Percentiles rank a stretch among this genome's conserved stretches.
Evolutionary conservation across 352 stramenopile species (phyloP).

Genomic region (Bremia lactucae): DNA sequence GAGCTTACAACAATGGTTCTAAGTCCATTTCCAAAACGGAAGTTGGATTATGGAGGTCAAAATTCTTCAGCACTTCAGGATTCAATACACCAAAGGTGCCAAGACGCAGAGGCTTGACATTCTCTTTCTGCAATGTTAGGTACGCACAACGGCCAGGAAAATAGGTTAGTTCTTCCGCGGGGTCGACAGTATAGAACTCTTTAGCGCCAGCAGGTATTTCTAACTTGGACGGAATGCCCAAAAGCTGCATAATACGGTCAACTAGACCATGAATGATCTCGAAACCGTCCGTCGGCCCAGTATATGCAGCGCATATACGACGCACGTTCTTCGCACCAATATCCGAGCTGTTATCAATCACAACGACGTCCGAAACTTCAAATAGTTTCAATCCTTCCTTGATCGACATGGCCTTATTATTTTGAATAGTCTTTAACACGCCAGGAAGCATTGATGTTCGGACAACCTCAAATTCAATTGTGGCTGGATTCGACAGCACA

Average conservation of each 20-base stretch:
- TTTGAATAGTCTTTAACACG: conserved; percentile 97
- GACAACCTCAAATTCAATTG: conserved; percentile 98
- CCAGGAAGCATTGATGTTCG: conserved; percentile 97
- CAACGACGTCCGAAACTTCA: conserved; percentile 98
- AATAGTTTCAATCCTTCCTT: conserved; percentile 98
- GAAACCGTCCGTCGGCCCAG: conserved; percentile 94
- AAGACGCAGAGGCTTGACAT: conserved; percentile 62
- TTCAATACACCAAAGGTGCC: conserved; percentile 98
- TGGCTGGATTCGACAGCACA: conserved; percentile 96
- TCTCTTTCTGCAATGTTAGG: conserved; percentile 85
- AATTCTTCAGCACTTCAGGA: conserved; percentile 95
- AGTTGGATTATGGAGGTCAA: conserved; percentile 94
- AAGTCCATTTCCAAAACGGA: conserved; percentile 97
- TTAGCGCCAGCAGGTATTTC: conserved; percentile 48
- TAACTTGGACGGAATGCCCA: conserved; percentile 83
- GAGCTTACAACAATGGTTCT: conserved; percentile 89
- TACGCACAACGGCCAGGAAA: conserved; percentile 95
- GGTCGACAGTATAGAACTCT: conserved; percentile 73
- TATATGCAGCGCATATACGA: conserved; percentile 94
- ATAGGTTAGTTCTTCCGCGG: conserved; percentile 75
- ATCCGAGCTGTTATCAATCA: conserved; percentile 87
- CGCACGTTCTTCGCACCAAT: conserved; percentile 95
- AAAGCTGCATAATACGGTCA: conserved; percentile 96
- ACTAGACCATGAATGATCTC: conserved; percentile 99
- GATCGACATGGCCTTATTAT: conserved; percentile 96